A percentile compares a stretch with the other conserved stretches of the same genome.
phyloP scores from a whole-genome alignment of 768 basidiomycete genomes.

The Pleurotus tuber-regium region DNA sequence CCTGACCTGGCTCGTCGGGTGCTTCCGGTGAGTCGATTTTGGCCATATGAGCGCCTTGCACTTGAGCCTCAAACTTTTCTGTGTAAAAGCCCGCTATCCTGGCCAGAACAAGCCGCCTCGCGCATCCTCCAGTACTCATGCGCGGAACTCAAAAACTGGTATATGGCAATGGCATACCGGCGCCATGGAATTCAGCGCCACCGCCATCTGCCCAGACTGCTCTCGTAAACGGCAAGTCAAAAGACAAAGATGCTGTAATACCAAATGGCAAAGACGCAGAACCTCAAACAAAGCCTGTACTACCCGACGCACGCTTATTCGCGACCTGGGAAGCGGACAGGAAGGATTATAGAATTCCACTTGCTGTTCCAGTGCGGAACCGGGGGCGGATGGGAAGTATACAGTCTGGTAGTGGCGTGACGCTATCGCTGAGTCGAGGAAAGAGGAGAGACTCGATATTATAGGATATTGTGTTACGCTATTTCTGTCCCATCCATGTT shows the following conservation, averaged over 20 bases:
- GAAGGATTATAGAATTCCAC: constrained; percentile 43
- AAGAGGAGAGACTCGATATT: constrained; percentile 5
- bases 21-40: constrained; percentile 56
- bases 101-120: constrained; percentile 58
- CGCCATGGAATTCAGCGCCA: constrained; percentile 52
- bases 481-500: too few relatives aligned
- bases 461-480: too few relatives aligned
- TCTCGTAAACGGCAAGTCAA: background rate
- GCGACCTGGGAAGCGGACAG: constrained; percentile 58
- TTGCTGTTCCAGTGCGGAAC: constrained; percentile 22
- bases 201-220: constrained; percentile 16
- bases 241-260: constrained; percentile 25
- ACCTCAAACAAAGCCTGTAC: constrained; percentile 27
- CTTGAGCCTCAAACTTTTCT: constrained; percentile 2
- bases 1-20: constrained; percentile 66
- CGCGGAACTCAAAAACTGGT: constrained; percentile 46
- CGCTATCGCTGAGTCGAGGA: constrained; percentile 8
- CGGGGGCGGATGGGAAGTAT: constrained; percentile 33
- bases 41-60: background rate
- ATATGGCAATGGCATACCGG: constrained; percentile 47
- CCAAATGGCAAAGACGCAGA: constrained; percentile 24
- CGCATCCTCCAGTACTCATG: constrained; percentile 62
- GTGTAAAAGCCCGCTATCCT: constrained; percentile 48
- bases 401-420: constrained; percentile 17
- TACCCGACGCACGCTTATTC: constrained; percentile 52